Base-by-base conservation (phyloP, 345 rosid species). In the Gossypium rotundifolium region DNA sequence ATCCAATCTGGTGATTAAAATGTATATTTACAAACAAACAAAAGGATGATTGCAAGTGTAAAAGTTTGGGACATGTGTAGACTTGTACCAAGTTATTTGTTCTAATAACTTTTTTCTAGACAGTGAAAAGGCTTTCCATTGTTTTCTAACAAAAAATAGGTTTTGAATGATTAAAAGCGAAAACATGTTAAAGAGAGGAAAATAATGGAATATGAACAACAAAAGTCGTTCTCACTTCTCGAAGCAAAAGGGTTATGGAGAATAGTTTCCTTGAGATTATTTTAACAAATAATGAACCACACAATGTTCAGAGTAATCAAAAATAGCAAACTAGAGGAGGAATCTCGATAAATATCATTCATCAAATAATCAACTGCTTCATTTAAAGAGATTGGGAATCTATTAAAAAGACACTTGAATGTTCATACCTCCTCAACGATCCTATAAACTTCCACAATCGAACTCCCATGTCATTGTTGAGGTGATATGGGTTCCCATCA, bases 361-460 rank as follows among this genome's bases (percentile, higher is more conserved):
- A 67, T 17, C 55, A 67, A 67, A 67, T 22, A 67, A 48, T 23
- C 17, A 63, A 48, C 22, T 25, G 68, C 53, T 11, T 12, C 53
- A 11, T 65, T 11, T 18, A 44, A 65, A 20, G 14, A 23, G 42
- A 67, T 67, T 67, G 13, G 20, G 13, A 2, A 46, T 46, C 12
- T 46, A 46, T 55, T 29, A 67, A 62, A 48, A 25, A 20, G 17
- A 42, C 69, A 25, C 10, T 17, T 44, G 14, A 23, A 46, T 9
- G 57, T 33, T 49, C 81, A 68, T 84, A 91, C 99, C 99, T 95
- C 99, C 85, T 95, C 99, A 27, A 91, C 91, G 23, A 95, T 95
- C 84, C 98, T 85, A 71, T 88, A 93, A 66, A 93, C 96, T 88
- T 95, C 99, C 55, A 95, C 93, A 75, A 95, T 87, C 74, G 99